A percentile compares a stretch with the other conserved stretches of the same genome.
These are phyloP conservation scores for Lactarius pseudohatsudake DNA, from an alignment of 768 basidiomycete species.

Conservation along the genomic window DNA sequence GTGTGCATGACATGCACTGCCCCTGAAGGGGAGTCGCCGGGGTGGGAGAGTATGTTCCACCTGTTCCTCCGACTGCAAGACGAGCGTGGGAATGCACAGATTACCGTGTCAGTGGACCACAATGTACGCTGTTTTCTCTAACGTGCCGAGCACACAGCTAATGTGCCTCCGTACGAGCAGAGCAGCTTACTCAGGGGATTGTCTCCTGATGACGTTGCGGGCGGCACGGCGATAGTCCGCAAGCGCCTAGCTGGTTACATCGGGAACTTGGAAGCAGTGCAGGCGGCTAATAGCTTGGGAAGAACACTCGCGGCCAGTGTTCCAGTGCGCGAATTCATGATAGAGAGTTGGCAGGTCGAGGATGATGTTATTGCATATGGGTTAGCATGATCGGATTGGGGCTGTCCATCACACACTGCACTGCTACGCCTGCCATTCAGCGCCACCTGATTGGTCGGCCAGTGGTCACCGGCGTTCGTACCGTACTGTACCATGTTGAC, in stretches of 20 bases:
- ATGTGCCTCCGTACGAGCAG: slow-evolving; percentile 3
- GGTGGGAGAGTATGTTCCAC: slow-evolving; percentile 17
- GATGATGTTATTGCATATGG: slow-evolving; percentile 19
- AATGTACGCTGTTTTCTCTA: slow-evolving; percentile 16
- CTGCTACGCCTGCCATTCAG: too few relatives aligned
- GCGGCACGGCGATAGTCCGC: slow-evolving; percentile 5
- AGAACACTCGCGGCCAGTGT: slow-evolving; percentile 1
- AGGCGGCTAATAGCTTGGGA: slow-evolving; percentile 17
- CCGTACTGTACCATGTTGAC: too few relatives aligned
- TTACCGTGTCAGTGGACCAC: slow-evolving; percentile 25
- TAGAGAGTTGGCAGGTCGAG: slow-evolving; percentile 26
- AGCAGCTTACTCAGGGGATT: slow-evolving; percentile 19
- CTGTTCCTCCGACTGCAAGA: slow-evolving; percentile 27
- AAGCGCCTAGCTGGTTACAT: slow-evolving; percentile 24
- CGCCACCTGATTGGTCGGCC: too few relatives aligned
- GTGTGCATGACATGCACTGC: slow-evolving; percentile 15
- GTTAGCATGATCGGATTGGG: background rate
- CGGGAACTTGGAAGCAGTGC: slow-evolving; percentile 25
- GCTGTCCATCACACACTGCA: background rate
- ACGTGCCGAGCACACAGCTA: background rate
- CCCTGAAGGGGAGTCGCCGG: background rate
- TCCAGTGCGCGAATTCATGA: slow-evolving; percentile 19
- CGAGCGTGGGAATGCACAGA: slow-evolving; percentile 14
- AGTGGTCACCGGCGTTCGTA: background rate
- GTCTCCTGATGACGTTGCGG: slow-evolving; percentile 15